Conservation (phyloP, 208 protist species). For the Crithidia bombi region DNA sequence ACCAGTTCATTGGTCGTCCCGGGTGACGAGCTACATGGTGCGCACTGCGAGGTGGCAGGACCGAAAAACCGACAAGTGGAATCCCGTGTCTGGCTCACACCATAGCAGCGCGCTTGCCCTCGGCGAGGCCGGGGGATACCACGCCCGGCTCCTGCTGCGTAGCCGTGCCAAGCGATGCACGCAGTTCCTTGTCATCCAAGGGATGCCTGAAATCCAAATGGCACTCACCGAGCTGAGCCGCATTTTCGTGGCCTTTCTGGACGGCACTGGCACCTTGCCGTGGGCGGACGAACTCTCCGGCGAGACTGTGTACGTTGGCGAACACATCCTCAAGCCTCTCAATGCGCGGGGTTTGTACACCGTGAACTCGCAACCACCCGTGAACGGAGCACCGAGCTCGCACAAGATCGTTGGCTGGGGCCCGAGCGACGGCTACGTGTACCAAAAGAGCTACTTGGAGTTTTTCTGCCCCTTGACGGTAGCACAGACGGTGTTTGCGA, state of each 20-base stretch:
- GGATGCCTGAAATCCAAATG: slow-evolving; percentile 33
- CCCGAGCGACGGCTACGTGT: slow-evolving; percentile 54
- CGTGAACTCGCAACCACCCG: slow-evolving; percentile 92
- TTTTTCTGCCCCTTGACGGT: slow-evolving; percentile 59
- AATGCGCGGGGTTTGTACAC: slow-evolving; percentile 92
- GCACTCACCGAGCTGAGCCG: slow-evolving; percentile 43
- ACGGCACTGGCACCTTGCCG: slow-evolving; percentile 60
- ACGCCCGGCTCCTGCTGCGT: slow-evolving; percentile 50
- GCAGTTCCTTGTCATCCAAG: slow-evolving; percentile 39
- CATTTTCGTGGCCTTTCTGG: slow-evolving; percentile 50
- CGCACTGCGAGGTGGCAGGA: slow-evolving; percentile 89
- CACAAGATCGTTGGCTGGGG: slow-evolving; percentile 78
- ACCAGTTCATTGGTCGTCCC: slow-evolving; percentile 93
- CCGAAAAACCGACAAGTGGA: slow-evolving; percentile 87
- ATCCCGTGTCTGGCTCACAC: slow-evolving; percentile 59
- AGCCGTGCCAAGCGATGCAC: slow-evolving; percentile 46
- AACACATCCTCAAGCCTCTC: slow-evolving; percentile 67
- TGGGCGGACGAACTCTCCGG: slow-evolving; percentile 72
- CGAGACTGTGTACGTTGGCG: slow-evolving; percentile 67
- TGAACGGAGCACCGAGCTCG: slow-evolving; percentile 85
- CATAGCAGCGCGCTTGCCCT: slow-evolving; percentile 71
- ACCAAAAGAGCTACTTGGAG: slow-evolving; percentile 74
- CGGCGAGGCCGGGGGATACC: slow-evolving; percentile 75
- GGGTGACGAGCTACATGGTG: slow-evolving; percentile 88
- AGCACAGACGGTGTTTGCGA: slow-evolving; percentile 38